Evolutionary conservation across 2,329 filamentous ascomycete species (phyloP).

Genomic region (Talaromyces piceae): DNA sequence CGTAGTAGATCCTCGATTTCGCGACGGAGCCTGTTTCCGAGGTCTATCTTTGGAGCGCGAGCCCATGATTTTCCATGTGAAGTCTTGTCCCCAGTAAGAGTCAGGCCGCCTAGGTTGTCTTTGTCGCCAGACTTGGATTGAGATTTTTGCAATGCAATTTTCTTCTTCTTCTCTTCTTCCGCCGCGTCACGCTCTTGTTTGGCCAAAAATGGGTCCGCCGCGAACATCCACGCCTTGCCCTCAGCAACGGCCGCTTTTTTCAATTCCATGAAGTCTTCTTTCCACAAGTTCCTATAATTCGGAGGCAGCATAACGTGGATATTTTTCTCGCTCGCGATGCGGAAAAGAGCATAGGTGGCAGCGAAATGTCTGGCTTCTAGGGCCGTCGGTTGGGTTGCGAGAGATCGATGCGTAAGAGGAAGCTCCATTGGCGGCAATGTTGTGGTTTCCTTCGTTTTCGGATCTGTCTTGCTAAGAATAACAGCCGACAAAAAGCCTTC

Average conservation of each 20-base stretch:
- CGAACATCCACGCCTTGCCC: slow-evolving; percentile 80
- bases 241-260: slow-evolving; percentile 75
- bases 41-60: slow-evolving; percentile 80
- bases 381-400: slow-evolving; percentile 68
- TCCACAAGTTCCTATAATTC: slow-evolving; percentile 84
- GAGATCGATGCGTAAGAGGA: slow-evolving; percentile 65
- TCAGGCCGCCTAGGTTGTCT: slow-evolving; percentile 47
- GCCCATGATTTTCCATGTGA: slow-evolving; percentile 67
- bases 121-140: slow-evolving; percentile 60
- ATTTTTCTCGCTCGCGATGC: slow-evolving; percentile 92
- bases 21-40: slow-evolving; percentile 72
- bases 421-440: slow-evolving; percentile 75
- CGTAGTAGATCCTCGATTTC: slow-evolving; percentile 75
- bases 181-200: slow-evolving; percentile 72
- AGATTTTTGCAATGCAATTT: slow-evolving; percentile 59
- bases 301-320: slow-evolving; percentile 91
- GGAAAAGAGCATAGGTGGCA: slow-evolving; percentile 82
- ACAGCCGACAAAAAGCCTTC: slow-evolving; percentile 76
- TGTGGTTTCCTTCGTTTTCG: slow-evolving; percentile 72
- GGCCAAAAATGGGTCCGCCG: slow-evolving; percentile 84
- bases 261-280: slow-evolving; percentile 71
- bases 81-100: slow-evolving; percentile 24
- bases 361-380: slow-evolving; percentile 91
- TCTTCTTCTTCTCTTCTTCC: slow-evolving; percentile 69
- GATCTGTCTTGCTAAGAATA: slow-evolving; percentile 63